A percentile compares a stretch with the other conserved stretches of the same genome.
Evolutionary conservation across 305 asterid genomes (phyloP).

Genomic region (Solanum hybrid): DNA sequence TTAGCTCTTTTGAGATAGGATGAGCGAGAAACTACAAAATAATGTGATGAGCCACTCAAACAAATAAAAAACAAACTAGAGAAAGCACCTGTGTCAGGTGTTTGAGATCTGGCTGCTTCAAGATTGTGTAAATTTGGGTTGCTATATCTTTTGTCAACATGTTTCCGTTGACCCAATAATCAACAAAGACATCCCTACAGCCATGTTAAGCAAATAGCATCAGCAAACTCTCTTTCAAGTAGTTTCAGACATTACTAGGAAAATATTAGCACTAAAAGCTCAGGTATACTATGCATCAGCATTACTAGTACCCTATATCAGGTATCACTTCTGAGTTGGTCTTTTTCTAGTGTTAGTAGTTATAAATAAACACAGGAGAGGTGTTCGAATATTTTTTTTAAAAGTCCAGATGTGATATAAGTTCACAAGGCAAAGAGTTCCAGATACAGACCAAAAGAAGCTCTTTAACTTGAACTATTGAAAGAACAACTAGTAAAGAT

Average conservation of each 20-base stretch:
- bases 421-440: not conserved
- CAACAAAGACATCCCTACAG: conserved; percentile 81
- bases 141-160: conserved; percentile 83
- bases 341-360: not conserved
- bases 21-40: not conserved
- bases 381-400: not conserved
- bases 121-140: conserved; percentile 57
- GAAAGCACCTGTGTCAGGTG: conserved; percentile 60
- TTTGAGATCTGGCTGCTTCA: conserved; percentile 74
- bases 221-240: not conserved
- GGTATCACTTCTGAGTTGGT: not conserved
- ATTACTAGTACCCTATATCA: not conserved
- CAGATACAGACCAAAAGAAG: not conserved
- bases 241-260: not conserved
- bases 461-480: not conserved
- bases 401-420: not conserved
- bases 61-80: not conserved
- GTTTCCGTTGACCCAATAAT: conserved; percentile 73
- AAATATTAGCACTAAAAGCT: not conserved
- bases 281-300: not conserved
- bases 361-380: not conserved
- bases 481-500: not conserved
- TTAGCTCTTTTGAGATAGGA: not conserved
- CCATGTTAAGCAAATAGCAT: not conserved
- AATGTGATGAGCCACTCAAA: not conserved